Evolutionary conservation across 2,329 filamentous ascomycete genomes (phyloP).

Genomic region (Piedraia hortae): DNA sequence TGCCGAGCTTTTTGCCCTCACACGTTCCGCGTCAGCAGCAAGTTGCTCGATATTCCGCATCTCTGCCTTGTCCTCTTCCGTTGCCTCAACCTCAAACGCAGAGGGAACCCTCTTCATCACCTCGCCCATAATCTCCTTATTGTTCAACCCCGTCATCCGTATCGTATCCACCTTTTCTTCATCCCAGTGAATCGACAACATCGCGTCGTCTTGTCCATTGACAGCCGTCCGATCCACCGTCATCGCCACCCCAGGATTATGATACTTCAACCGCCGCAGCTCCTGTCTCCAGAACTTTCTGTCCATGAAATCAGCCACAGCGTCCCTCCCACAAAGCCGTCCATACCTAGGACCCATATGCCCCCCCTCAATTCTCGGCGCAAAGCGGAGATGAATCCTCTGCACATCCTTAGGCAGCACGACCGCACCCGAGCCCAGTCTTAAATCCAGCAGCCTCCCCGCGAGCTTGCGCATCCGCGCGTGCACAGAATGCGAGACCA

Average conservation of each 20-base stretch:
- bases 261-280: conserved; percentile 71
- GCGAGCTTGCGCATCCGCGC: conserved; percentile 50
- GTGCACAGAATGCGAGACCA: too few species aligned
- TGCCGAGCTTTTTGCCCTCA: conserved; percentile 26
- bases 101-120: conserved; percentile 32
- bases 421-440: conserved; percentile 58
- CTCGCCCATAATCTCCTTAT: conserved; percentile 32
- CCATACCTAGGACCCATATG: conserved; percentile 44
- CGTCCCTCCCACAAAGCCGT: neutral
- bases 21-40: conserved; percentile 22
- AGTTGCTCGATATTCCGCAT: conserved; percentile 30
- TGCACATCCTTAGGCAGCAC: conserved; percentile 50
- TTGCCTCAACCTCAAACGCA: conserved; percentile 28
- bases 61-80: conserved; percentile 30
- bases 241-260: conserved; percentile 71
- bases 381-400: conserved; percentile 49
- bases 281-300: conserved; percentile 75
- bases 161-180: conserved; percentile 16
- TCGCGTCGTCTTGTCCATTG: conserved; percentile 27
- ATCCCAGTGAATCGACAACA: conserved; percentile 31
- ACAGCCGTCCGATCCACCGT: conserved; percentile 42
- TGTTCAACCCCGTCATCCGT: conserved; percentile 33
- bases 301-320: conserved; percentile 4
- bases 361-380: conserved; percentile 30
- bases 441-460: conserved; percentile 44